Evolutionary conservation across 83 land plant species (phyloP), one percentile per base, ranked within the genome.

Genomic region (Diphasiastrum complanatum): DNA sequence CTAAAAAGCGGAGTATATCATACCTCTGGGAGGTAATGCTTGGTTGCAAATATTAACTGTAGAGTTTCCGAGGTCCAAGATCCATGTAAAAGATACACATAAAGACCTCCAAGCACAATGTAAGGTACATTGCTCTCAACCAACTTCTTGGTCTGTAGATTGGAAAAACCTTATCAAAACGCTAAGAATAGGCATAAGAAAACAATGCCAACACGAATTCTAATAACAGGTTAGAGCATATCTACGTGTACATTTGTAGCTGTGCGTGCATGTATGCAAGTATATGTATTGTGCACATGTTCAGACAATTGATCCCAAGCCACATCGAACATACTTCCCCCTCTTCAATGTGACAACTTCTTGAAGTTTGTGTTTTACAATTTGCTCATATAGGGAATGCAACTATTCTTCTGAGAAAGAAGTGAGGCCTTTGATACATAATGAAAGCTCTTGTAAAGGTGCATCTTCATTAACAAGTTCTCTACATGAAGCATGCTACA

Each of bases 21-120:
- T 60, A 90, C 99, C 97, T 95, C 99, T 34, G 99, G 99, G 46
- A 95, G 68, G 82, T 74, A 86, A 65, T 95, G 79, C 74, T 89
- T 84, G 74, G 85, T 86, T 2, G 97, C 92, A 79, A 95, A 95
- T 89, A 95, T 84, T 34, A 72, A 33, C 33, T 53, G 74, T 4
- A 90, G 23, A 4, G 99, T 89, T 18, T 84, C 89, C 30, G 92
- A 79, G 30, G 89, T 86, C 99, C 99, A 95, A 0, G 99, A 95
- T 30, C 80, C 79, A 50, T 74, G 73, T 3, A 95, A 80, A 14
- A 89, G 82, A 72, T 81, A 95, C 12, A 77, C 70, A 63, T 95
- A 95, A 19, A 86, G 28, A 40, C 63, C 71, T 51, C 96, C 87
- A 20, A 90, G 78, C 31, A 78, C 65, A 24, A 90, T 67, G 50